Percentiles rank a stretch among this genome's conserved stretches.
phyloP scores from a whole-genome alignment of 176 grass and related monocot species.

The Zizania latifolia region DNA sequence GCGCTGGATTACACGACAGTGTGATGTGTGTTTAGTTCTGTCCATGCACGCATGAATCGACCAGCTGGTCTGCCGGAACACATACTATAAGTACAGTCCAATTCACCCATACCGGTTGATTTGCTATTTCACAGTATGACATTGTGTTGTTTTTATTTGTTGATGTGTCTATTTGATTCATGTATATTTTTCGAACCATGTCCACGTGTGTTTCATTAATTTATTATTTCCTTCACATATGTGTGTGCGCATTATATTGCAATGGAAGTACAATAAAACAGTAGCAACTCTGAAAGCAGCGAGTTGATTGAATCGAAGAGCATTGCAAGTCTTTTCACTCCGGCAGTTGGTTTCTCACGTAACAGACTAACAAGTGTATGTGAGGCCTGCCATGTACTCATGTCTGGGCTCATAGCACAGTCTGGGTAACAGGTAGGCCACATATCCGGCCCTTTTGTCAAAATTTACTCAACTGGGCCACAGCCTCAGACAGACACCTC shows the following conservation, averaged over 20 bases:
- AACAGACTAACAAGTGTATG: no score
- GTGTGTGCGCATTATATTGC: neutral
- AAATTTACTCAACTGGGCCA: no score
- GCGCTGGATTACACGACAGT: neutral
- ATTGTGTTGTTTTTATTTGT: neutral
- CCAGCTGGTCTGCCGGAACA: neutral
- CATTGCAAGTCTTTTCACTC: neutral
- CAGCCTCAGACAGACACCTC: no score
- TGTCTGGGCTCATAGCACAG: no score
- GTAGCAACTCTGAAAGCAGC: no score
- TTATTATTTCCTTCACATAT: neutral
- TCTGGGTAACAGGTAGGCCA: no score
- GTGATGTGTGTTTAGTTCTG: neutral
- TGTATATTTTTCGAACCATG: neutral
- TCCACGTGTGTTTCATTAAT: neutral
- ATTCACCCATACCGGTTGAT: constrained; percentile 13
- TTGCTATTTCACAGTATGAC: neutral
- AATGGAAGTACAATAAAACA: no score
- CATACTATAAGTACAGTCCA: neutral
- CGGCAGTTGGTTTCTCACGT: no score
- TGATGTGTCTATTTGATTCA: constrained; percentile 1
- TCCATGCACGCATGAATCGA: neutral
- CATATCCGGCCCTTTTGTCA: no score
- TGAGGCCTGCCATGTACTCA: no score
- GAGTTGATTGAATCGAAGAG: neutral